phyloP scores from a whole-genome alignment of 1,284 basidiomycete genomes.

The Ceratobasidium sp. region DNA sequence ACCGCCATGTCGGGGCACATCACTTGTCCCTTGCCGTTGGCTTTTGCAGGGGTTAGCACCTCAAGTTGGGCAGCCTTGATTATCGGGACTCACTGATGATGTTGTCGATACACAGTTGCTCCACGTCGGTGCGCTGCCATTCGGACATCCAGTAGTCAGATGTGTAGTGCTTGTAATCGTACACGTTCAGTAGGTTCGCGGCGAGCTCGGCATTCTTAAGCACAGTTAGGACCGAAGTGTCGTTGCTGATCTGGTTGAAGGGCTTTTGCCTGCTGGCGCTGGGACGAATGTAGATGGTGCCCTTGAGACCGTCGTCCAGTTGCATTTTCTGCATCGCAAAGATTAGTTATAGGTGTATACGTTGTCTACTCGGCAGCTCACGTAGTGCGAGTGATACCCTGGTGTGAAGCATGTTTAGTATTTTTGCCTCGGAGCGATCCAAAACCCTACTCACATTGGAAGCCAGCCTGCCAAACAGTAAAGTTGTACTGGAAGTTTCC shows the following conservation, averaged over 20 bases:
- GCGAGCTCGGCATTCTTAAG: constrained; percentile 35
- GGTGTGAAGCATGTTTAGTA: background rate
- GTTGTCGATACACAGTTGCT: constrained; percentile 44
- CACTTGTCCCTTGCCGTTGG: constrained; percentile 13
- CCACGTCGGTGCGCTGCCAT: constrained; percentile 42
- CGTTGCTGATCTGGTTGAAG: constrained; percentile 38
- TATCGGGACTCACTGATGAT: constrained; percentile 10
- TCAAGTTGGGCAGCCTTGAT: background rate
- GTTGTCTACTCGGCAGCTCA: background rate
- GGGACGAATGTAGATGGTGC: constrained; percentile 41
- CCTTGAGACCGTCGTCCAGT: constrained; percentile 40
- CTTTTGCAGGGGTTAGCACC: background rate
- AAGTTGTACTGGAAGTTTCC: constrained; percentile 29
- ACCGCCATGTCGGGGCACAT: constrained; percentile 18
- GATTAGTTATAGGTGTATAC: background rate
- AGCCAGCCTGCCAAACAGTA: constrained; percentile 25
- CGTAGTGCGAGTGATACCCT: constrained; percentile 36
- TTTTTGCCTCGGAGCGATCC: background rate
- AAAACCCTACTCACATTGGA: constrained; percentile 15
- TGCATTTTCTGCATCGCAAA: constrained; percentile 15
- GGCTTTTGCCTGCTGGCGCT: constrained; percentile 31
- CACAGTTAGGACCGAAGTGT: background rate
- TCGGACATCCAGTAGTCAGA: constrained; percentile 35
- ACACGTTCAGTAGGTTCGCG: constrained; percentile 30
- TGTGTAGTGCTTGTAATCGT: constrained; percentile 44